A percentile compares a stretch with the other conserved stretches of the same genome.
phyloP scores from a whole-genome alignment of 139 green algal genomes.

The Volvox africanus region DNA sequence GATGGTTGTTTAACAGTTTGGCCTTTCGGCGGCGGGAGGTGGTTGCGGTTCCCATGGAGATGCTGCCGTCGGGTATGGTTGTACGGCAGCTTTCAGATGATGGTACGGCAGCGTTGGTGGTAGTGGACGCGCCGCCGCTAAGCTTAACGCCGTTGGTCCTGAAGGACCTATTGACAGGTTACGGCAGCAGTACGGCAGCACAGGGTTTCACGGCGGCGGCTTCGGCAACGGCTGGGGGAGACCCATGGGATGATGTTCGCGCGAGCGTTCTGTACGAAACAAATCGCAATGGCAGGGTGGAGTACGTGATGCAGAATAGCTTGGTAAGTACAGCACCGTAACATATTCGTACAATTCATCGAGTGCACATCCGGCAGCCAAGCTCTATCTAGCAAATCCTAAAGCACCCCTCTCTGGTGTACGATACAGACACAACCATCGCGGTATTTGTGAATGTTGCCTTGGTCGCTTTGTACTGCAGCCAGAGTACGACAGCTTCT shows the following conservation, averaged over 20 bases:
- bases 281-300: neutral
- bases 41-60: constrained; percentile 33
- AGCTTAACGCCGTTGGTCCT: constrained; percentile 8
- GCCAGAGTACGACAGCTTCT: too few relatives aligned
- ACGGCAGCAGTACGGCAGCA: neutral
- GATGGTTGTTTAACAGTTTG: constrained; percentile 54
- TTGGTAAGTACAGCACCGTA: constrained; percentile 4
- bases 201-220: neutral
- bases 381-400: too few relatives aligned
- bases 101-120: constrained; percentile 32
- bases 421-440: too few relatives aligned
- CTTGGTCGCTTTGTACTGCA: too few relatives aligned
- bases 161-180: neutral
- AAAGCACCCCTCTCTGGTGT: too few relatives aligned
- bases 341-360: too few relatives aligned
- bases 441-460: too few relatives aligned
- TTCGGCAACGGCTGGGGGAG: neutral
- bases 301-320: constrained; percentile 32
- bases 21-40: constrained; percentile 38
- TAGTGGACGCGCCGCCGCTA: constrained; percentile 16
- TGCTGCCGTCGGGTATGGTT: neutral
- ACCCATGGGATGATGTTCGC: constrained; percentile 15
- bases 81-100: neutral
- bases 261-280: neutral
- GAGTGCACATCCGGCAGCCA: too few relatives aligned